Conservation (phyloP, 2,329 filamentous ascomycete genomes). For the Penicillium sp. region DNA sequence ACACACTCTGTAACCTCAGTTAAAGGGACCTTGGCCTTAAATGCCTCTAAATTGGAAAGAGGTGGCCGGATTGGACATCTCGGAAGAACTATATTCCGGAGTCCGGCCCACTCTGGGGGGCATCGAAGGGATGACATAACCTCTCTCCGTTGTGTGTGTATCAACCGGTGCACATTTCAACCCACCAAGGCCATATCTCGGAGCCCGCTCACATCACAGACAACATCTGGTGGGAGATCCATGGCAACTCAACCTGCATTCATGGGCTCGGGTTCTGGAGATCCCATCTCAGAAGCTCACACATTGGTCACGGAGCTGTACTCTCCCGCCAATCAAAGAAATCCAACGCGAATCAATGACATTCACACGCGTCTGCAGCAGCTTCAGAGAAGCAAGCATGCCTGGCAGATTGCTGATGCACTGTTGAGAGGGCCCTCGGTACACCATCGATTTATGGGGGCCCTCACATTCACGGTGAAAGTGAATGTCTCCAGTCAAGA, state of each 20-base stretch:
- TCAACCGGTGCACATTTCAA: not conserved
- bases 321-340: slow-evolving; percentile 52
- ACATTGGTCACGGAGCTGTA: slow-evolving; percentile 48
- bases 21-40: not conserved
- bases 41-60: not conserved
- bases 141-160: not conserved
- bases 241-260: not conserved
- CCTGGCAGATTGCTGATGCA: slow-evolving; percentile 84
- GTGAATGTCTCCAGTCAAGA: slow-evolving; percentile 84
- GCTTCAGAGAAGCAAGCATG: slow-evolving; percentile 78
- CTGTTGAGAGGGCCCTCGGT: slow-evolving; percentile 71
- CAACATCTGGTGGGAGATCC: not conserved
- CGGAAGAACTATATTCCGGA: not conserved
- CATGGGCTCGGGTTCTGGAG: slow-evolving; percentile 17
- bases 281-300: slow-evolving; percentile 26
- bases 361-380: slow-evolving; percentile 78
- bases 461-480: slow-evolving; percentile 91
- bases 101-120: not conserved
- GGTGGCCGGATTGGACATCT: not conserved
- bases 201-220: not conserved
- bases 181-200: not conserved
- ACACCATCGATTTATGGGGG: slow-evolving; percentile 86
- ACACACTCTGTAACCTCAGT: no score
- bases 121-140: slow-evolving; percentile 4
- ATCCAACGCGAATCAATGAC: slow-evolving; percentile 51